Percentiles rank a stretch among this genome's conserved stretches.
Conservation (phyloP, 2,329 filamentous ascomycete species). For the Beauveria sp. region DNA sequence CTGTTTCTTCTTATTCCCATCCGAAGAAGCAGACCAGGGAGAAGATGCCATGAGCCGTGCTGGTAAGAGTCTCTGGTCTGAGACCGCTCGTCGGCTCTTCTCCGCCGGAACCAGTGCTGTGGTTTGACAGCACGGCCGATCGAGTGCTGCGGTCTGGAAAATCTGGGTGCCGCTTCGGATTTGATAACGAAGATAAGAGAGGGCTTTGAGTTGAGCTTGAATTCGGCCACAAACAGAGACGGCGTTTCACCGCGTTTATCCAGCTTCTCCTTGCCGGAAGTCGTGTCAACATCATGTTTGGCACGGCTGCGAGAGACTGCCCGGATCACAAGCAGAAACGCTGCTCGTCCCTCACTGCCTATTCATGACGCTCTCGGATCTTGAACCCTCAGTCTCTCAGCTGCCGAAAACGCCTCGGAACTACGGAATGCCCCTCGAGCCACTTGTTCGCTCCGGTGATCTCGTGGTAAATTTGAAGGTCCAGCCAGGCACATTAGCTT, state of each 20-base stretch:
- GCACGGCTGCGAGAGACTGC: slow-evolving; percentile 19
- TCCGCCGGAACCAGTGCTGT: slow-evolving; percentile 55
- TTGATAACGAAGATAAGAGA: slow-evolving; percentile 14
- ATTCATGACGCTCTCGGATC: slow-evolving; percentile 7
- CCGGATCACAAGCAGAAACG: slow-evolving; percentile 7
- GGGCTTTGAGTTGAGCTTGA: slow-evolving; percentile 36
- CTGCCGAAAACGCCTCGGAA: neutral
- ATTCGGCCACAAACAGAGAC: slow-evolving; percentile 40
- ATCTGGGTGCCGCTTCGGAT: slow-evolving; percentile 5
- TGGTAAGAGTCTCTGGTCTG: slow-evolving; percentile 65
- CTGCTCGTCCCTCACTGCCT: neutral
- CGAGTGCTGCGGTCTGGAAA: slow-evolving; percentile 17
- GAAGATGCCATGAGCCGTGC: slow-evolving; percentile 64
- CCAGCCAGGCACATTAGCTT: slow-evolving; percentile 53
- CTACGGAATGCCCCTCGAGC: slow-evolving; percentile 23
- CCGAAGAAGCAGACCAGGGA: slow-evolving; percentile 34
- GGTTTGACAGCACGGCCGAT: slow-evolving; percentile 28
- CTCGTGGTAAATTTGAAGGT: slow-evolving; percentile 39
- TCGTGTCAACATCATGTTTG: slow-evolving; percentile 22
- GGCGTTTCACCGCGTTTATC: slow-evolving; percentile 28
- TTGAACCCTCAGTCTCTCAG: neutral
- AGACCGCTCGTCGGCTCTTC: slow-evolving; percentile 67
- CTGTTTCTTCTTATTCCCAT: slow-evolving; percentile 17
- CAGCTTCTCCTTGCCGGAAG: slow-evolving; percentile 38
- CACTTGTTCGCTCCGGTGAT: slow-evolving; percentile 34